A percentile compares a stretch with the other conserved stretches of the same genome.
Conservation (phyloP, 2,329 filamentous ascomycete species). For the Fusarium sterilihyphosum region DNA sequence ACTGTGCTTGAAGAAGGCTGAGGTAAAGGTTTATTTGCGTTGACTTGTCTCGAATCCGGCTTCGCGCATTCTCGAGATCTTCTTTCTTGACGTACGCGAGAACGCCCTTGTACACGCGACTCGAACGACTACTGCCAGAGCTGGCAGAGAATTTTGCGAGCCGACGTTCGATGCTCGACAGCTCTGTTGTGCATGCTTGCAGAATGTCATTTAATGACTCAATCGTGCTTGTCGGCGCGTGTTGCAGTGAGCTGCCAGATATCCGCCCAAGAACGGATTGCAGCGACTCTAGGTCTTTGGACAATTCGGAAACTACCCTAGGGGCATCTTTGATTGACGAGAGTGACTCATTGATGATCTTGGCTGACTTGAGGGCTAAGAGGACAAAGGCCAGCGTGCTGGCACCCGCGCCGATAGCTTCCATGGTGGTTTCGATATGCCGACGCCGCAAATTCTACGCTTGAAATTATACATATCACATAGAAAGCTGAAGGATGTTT, state of each 20-base stretch:
- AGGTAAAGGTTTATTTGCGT: conserved; percentile 22
- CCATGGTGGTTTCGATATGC: not conserved
- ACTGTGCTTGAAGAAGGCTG: conserved; percentile 20
- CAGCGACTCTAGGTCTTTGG: not conserved
- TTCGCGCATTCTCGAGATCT: conserved; percentile 9
- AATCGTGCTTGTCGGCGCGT: not conserved
- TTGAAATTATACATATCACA: not conserved
- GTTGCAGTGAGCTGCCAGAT: not conserved
- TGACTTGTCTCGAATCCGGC: conserved; percentile 16
- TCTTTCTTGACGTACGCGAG: conserved; percentile 20
- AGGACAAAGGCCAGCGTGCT: conserved; percentile 18
- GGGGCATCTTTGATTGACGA: conserved; percentile 12
- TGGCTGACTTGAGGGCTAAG: conserved; percentile 11
- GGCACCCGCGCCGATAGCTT: conserved; percentile 10
- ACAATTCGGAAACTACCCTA: not conserved
- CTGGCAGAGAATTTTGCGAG: not conserved
- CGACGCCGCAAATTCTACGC: no score
- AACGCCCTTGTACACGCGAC: not conserved
- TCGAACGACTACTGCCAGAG: not conserved
- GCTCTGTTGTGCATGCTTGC: not conserved
- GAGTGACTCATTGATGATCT: conserved; percentile 11
- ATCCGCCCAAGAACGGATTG: conserved; percentile 3
- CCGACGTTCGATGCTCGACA: not conserved
- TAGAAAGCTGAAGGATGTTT: accelerated
- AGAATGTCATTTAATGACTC: conserved; percentile 2